Evolutionary conservation across 2,329 filamentous ascomycete genomes (phyloP), one percentile per base, ranked within the genome.

Genomic region (Sphaerostilbella broomeana): DNA sequence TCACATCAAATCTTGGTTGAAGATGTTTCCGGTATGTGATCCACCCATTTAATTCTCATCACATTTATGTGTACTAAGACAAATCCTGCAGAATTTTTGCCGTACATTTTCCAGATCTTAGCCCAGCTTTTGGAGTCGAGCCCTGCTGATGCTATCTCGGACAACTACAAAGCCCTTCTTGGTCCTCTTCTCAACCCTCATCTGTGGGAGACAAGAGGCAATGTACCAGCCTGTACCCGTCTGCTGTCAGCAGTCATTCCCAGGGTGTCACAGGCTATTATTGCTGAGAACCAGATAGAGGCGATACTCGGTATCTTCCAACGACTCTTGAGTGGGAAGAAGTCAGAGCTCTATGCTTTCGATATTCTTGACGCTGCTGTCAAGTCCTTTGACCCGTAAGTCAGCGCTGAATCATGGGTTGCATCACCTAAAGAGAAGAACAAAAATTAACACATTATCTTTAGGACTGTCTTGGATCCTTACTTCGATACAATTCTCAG

Each of bases 221-320:
- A 95, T 54, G 83, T 95, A 2, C 94, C 94, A 5, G 92, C 89
- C 4, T 78, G 95, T 51, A 84, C 88, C 19, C 81, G 92, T 42
- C 73, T 98, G 33, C 68, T 98, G 32, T 79, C 83, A 9, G 84
- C 87, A 12, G 84, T 97, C 51, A 83, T 97, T 50, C 81, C 86
- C 12, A 82, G 85, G 50, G 84, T 83, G 18, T 74, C 81, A 4
- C 69, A 79, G 42, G 73, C 79, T 29, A 88, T 98, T 51, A 67
- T 85, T 13, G 73, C 78, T 17, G 81, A 84, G 54, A 84, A 89
- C 51, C 87, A 95, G 60, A 62, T 95, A 27, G 86, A 94, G 57
- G 79, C 85, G 4, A 79, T 97, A 34, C 73, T 98, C n/a, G 86
- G 88, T 42, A 92, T 98, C 47, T 98, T 97, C 72, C 90, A 97